Conservation (phyloP, 805 yeast genomes). For the Metschnikowia kunwiensis region DNA sequence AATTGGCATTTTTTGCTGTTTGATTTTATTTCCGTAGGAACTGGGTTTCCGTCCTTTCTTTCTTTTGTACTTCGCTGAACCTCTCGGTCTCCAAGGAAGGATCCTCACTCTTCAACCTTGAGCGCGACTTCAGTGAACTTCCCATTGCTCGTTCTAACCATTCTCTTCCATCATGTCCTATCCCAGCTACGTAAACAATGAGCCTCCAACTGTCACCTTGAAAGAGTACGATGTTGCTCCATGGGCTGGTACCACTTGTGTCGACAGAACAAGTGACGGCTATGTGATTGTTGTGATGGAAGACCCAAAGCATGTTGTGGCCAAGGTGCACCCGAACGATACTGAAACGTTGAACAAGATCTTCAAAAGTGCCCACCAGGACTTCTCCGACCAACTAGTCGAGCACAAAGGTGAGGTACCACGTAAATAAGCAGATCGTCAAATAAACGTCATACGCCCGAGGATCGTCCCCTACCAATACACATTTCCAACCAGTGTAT, state of each 20-base stretch:
- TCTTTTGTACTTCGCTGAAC: too few relatives aligned
- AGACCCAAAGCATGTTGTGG: constrained; percentile 43
- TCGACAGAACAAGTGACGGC: constrained; percentile 35
- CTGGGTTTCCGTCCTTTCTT: too few relatives aligned
- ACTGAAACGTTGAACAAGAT: constrained; percentile 40
- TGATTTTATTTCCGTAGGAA: too few relatives aligned
- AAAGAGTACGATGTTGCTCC: constrained; percentile 48
- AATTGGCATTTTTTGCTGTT: too few relatives aligned
- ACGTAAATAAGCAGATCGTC: constrained; percentile 12
- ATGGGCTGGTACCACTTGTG: constrained; percentile 52
- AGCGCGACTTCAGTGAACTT: neutral
- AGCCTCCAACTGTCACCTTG: constrained; percentile 47
- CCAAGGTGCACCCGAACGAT: constrained; percentile 38
- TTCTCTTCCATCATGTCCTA: constrained; percentile 21
- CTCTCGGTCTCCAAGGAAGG: too few relatives aligned
- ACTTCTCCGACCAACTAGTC: constrained; percentile 20
- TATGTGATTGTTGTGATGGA: constrained; percentile 48
- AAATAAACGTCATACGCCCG: too few relatives aligned
- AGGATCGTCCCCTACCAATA: neutral
- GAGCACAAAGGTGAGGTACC: constrained; percentile 17
- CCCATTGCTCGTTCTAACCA: neutral
- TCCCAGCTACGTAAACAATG: constrained; percentile 43
- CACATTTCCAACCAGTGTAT: too few relatives aligned
- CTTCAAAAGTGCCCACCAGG: constrained; percentile 44
- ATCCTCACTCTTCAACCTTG: neutral